Evolutionary conservation across 1,284 basidiomycete genomes (phyloP).

Genomic region (Cronartium ribicola): DNA sequence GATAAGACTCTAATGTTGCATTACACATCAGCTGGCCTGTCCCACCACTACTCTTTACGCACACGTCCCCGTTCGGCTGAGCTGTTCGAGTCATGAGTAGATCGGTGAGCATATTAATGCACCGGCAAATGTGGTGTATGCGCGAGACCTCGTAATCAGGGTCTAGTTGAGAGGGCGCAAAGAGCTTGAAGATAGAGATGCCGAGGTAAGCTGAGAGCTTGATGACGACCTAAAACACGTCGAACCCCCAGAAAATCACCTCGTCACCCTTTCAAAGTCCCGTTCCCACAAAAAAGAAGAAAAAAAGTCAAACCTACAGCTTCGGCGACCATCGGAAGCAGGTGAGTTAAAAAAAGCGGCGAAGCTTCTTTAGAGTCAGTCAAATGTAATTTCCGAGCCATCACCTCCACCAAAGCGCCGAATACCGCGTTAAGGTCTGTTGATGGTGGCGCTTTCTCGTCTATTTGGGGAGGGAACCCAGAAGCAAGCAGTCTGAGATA

Average conservation of each 20-base stretch:
- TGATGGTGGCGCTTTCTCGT: not conserved
- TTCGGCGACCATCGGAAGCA: slow-evolving; percentile 38
- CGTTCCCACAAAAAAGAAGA: not conserved
- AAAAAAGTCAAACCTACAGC: slow-evolving; percentile 19
- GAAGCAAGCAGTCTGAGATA: slow-evolving; percentile 37
- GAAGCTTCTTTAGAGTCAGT: slow-evolving; percentile 41
- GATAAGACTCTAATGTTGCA: slow-evolving; percentile 39
- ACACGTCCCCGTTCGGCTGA: slow-evolving; percentile 27
- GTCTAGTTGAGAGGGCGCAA: slow-evolving; percentile 25
- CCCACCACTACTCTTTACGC: slow-evolving; percentile 25
- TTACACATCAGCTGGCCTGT: slow-evolving; percentile 29
- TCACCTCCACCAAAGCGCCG: slow-evolving; percentile 29
- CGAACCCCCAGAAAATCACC: not conserved
- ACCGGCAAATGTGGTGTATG: slow-evolving; percentile 41
- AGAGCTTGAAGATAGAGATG: slow-evolving; percentile 41
- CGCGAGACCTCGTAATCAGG: slow-evolving; percentile 32
- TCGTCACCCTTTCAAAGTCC: not conserved
- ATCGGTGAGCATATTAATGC: slow-evolving; percentile 31
- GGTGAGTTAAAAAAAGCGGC: slow-evolving; percentile 34
- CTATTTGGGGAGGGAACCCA: slow-evolving; percentile 22
- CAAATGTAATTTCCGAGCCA: slow-evolving; percentile 38
- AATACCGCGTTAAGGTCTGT: slow-evolving; percentile 13
- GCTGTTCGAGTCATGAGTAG: slow-evolving; percentile 31
- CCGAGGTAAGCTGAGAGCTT: slow-evolving; percentile 40
- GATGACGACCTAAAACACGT: slow-evolving; percentile 18